Percentiles rank a stretch among this genome's conserved stretches.
These are phyloP conservation scores for Aphanomyces euteiches DNA, from an alignment of 352 stramenopile species.

Conservation along the genomic window DNA sequence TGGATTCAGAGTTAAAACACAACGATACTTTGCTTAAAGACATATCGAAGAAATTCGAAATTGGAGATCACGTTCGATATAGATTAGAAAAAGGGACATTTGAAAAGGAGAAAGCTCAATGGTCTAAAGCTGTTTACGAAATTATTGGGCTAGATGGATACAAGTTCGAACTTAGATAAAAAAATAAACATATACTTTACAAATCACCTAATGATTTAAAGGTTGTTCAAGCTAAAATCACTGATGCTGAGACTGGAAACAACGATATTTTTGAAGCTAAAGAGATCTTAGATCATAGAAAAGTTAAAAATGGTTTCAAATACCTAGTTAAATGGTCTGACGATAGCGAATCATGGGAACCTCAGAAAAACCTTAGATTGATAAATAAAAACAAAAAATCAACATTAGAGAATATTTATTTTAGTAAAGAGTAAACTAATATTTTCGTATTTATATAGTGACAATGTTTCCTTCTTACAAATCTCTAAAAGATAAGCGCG, in stretches of 20 bases:
- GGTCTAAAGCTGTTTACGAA: background rate
- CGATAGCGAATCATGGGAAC: background rate
- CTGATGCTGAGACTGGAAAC: background rate
- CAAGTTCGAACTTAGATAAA: background rate
- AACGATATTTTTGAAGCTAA: background rate
- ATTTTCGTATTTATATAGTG: too few species aligned
- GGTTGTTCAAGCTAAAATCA: background rate
- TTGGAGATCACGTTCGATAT: background rate
- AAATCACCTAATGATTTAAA: background rate
- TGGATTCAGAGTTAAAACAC: constrained; percentile 13
- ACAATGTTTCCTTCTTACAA: too few species aligned
- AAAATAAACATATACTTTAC: background rate
- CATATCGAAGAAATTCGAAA: background rate
- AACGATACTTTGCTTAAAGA: constrained; percentile 18
- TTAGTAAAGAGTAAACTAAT: too few species aligned
- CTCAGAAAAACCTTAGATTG: constrained; percentile 6
- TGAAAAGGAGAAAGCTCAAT: background rate
- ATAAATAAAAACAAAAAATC: background rate
- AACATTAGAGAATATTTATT: background rate
- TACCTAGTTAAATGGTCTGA: background rate
- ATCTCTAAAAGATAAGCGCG: too few species aligned
- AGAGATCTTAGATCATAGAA: background rate
- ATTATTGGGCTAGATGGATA: background rate
- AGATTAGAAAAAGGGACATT: background rate
- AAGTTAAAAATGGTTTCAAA: background rate